A percentile compares a stretch with the other conserved stretches of the same genome.
Evolutionary conservation across 2,329 filamentous ascomycete species (phyloP).

Genomic region (Amphichorda felina): DNA sequence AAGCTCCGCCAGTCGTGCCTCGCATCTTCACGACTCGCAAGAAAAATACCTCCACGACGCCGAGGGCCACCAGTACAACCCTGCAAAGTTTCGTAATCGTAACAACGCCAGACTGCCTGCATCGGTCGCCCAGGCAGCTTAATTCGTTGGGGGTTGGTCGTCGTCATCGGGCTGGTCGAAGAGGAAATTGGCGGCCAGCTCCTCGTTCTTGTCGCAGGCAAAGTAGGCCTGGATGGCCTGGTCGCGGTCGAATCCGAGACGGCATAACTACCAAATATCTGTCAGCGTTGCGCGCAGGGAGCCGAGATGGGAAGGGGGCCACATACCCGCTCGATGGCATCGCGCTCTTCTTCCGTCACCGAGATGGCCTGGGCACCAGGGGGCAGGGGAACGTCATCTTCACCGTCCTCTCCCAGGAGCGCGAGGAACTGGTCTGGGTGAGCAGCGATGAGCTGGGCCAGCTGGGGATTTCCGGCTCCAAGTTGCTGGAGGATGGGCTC

Average conservation of each 20-base stretch:
- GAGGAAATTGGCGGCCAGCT: constrained; percentile 93
- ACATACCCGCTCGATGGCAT: constrained; percentile 85
- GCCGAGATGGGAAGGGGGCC: too few species aligned
- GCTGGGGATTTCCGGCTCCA: constrained; percentile 84
- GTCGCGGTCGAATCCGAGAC: constrained; percentile 85
- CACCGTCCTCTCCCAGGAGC: constrained; percentile 76
- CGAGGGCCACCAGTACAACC: neutral
- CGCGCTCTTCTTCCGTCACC: constrained; percentile 91
- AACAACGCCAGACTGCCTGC: neutral
- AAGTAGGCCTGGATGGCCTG: constrained; percentile 97
- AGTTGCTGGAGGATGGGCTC: constrained; percentile 97
- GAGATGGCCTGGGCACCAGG: constrained; percentile 81
- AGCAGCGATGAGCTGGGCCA: constrained; percentile 82
- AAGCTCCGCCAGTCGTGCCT: too few species aligned
- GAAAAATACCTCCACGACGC: neutral
- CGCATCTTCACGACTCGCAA: neutral
- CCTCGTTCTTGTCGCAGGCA: constrained; percentile 98
- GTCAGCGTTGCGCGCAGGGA: neutral
- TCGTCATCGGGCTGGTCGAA: constrained; percentile 94
- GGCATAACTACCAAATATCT: constrained; percentile 57
- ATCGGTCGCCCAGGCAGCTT: constrained; percentile 8
- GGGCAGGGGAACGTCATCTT: constrained; percentile 73
- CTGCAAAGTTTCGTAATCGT: neutral
- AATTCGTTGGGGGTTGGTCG: constrained; percentile 34
- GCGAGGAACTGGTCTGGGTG: constrained; percentile 91